Conservation (phyloP, 371 early-diverging fungal genomes). For the Apophysomyces trapeziformis region DNA sequence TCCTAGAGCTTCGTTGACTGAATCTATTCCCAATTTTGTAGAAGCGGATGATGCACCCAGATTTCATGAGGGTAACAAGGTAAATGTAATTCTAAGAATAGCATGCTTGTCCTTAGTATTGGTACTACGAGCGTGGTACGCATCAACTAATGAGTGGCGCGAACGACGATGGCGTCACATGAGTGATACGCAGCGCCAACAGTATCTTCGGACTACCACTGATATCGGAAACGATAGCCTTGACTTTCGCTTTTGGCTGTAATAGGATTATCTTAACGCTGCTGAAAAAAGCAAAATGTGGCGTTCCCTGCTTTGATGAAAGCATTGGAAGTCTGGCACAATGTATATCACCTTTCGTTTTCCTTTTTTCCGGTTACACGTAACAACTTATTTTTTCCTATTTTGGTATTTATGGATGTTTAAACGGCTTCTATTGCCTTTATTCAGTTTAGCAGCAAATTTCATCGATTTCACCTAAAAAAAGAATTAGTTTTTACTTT, state of each 20-base stretch:
- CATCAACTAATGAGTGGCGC: constrained; percentile 31
- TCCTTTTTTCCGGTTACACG: neutral
- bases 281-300: too few species aligned
- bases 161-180: constrained; percentile 32
- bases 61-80: constrained; percentile 42
- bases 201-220: constrained; percentile 32
- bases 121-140: constrained; percentile 28
- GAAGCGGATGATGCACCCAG: constrained; percentile 43
- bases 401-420: constrained; percentile 4
- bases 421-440: neutral
- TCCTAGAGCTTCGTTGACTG: neutral
- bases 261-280: neutral
- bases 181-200: constrained; percentile 31
- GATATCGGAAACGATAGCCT: constrained; percentile 27
- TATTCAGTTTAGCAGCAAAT: constrained; percentile 29
- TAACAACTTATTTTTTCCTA: constrained; percentile 1
- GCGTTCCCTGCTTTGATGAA: too few species aligned
- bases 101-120: constrained; percentile 20
- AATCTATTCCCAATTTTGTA: neutral
- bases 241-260: constrained; percentile 32
- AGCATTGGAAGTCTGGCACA: too few species aligned
- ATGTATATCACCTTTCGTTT: too few species aligned
- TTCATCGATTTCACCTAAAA: constrained; percentile 28
- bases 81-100: constrained; percentile 31
- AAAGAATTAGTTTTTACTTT: neutral